Conservation (phyloP, 2,329 filamentous ascomycete genomes). For the Dactylellina haptotyla region DNA sequence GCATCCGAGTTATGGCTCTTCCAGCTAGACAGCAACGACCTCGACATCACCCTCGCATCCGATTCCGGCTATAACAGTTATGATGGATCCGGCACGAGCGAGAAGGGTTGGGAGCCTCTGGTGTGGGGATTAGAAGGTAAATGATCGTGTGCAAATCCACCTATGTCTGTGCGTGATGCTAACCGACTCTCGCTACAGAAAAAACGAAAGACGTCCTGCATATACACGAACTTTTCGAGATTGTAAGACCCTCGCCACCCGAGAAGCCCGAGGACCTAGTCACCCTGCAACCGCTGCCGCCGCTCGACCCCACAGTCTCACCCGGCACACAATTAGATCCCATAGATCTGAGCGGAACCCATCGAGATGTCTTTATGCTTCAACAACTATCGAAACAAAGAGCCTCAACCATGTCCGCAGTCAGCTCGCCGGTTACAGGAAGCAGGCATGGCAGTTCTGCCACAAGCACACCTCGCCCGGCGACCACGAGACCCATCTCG, state of each 20-base stretch:
- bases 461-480: constrained; percentile 23
- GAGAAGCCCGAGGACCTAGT: constrained; percentile 31
- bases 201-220: constrained; percentile 35
- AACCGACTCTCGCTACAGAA: constrained; percentile 20
- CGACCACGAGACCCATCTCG: constrained; percentile 8
- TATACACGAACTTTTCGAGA: constrained; percentile 41
- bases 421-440: constrained; percentile 30
- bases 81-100: constrained; percentile 41
- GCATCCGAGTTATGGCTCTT: constrained; percentile 46
- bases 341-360: constrained; percentile 50
- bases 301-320: constrained; percentile 15
- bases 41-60: constrained; percentile 37
- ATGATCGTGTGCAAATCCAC: not conserved
- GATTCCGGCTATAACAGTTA: constrained; percentile 52
- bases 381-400: constrained; percentile 49
- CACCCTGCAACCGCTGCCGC: constrained; percentile 20
- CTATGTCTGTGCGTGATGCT: not conserved
- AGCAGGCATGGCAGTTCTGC: constrained; percentile 29
- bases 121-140: constrained; percentile 47
- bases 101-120: constrained; percentile 49
- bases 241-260: constrained; percentile 8
- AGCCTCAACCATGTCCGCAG: constrained; percentile 16
- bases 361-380: constrained; percentile 47
- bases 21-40: constrained; percentile 40
- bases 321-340: constrained; percentile 44